Base-by-base conservation (phyloP, 345 rosid genomes). In the Combretum micranthum region DNA sequence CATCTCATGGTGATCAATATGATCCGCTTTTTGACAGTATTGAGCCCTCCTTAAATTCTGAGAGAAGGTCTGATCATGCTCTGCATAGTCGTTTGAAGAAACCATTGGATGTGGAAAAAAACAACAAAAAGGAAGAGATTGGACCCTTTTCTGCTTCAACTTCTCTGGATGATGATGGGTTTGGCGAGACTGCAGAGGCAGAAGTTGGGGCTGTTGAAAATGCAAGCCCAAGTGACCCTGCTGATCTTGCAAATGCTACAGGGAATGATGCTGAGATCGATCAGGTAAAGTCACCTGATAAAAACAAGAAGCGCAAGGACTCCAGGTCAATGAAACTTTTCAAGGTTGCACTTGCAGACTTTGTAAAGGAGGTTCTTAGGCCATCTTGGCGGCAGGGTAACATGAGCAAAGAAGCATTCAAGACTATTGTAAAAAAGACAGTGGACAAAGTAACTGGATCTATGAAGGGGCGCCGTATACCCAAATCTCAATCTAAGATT, bases 331-430 rank as follows among this genome's bases (percentile, higher is more conserved):
- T 66, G 76, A 85, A 77, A 73, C 85, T 74, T 71, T 92, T 92
- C 75, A 83, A 85, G 73, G 75, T 70, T 49, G 76, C 81, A 52
- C 80, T 88, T 62, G 96, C 95, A 22, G 76, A 81, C 60, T 92
- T 92, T 70, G 97, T 92, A n/a, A 92, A 92, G 75, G 98, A 82
- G 61, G 78, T 84, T 72, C 70, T 88, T 50, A 87, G 80, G 79
- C 98, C 98, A 1, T 84, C 94, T 4, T 92, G 97, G 98, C 74
- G 75, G 47, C 89, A 92, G 67, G 95, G 98, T 65, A 81, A 84
- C 66, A 88, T 92, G 96, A 92, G 97, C 76, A 92, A 86, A 74
- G 97, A 92, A 65, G 87, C 95, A 44, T 92, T 86, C 59, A 92
- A 92, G 75, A 92, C 87, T 37, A 83, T 92, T 47, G 96, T 88